These are phyloP conservation scores for Ophiosphaerella narmari DNA, from an alignment of 2,329 filamentous ascomycete species.

Conservation along the genomic window DNA sequence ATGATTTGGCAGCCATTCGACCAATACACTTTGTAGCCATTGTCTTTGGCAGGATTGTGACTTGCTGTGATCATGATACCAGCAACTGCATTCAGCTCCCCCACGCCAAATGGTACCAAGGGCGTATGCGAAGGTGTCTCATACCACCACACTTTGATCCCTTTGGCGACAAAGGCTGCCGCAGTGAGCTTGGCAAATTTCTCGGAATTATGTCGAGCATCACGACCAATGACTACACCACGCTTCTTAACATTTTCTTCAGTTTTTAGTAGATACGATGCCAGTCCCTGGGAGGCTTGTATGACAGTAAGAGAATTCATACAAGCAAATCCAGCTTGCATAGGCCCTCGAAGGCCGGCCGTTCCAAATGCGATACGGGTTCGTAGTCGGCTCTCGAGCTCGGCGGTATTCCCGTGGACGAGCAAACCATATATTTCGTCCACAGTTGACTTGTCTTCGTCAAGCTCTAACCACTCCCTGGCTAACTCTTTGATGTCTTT, in stretches of 20 bases:
- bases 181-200: conserved; percentile 65
- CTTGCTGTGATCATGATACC: conserved; percentile 71
- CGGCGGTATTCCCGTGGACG: conserved; percentile 49
- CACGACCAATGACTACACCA: conserved; percentile 65
- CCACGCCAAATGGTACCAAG: conserved; percentile 65
- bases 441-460: conserved; percentile 59
- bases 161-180: conserved; percentile 62
- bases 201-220: conserved; percentile 66
- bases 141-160: conserved; percentile 64
- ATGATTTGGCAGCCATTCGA: conserved; percentile 69
- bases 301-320: conserved; percentile 65
- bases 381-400: conserved; percentile 59
- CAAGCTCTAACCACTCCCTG: conserved; percentile 62
- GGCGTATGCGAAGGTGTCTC: conserved; percentile 63
- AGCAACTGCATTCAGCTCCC: conserved; percentile 58
- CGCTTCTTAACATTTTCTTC: conserved; percentile 48
- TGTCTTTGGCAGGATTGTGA: conserved; percentile 67
- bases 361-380: conserved; percentile 66
- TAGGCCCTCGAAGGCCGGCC: conserved; percentile 65
- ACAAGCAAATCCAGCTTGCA: conserved; percentile 67
- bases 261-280: conserved; percentile 60
- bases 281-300: conserved; percentile 68
- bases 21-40: conserved; percentile 72
- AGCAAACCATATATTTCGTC: conserved; percentile 60
- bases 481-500: conserved; percentile 51